Evolutionary conservation across 2,329 filamentous ascomycete species (phyloP), one percentile per base, ranked within the genome.

Genomic region (Hypoxylon sp.): DNA sequence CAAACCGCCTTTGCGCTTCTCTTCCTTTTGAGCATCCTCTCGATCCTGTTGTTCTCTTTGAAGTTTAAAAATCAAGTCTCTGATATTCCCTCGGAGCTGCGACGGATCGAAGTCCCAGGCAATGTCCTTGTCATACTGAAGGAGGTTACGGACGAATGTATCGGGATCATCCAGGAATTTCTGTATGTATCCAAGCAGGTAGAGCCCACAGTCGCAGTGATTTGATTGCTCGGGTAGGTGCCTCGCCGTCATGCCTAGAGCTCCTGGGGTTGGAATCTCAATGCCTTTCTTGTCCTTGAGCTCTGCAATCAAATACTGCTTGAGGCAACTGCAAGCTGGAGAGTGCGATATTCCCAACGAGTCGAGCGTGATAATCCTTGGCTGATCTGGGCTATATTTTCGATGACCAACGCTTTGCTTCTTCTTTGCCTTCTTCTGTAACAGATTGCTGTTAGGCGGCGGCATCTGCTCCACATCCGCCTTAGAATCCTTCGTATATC

Each of bases 151-250:
- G 15, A 92, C 84, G 71, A 97, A 96, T 0, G 77, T 79, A 69
- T 93, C 88, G 0, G 95, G 95, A 65, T 93, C 82, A 57, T 88
- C 85, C 15, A 97, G 85, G 70, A 99, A 97, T 70, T 92, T 89
- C 71, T 93, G 88, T 58, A 97, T 85, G 75, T 98, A 99, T 2
- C 91, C 92, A 3, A 98, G 82, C 2, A 98, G 82, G 73, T 92
- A 99, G 0, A 98, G 82, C 7, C 96, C 96, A 75, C 96, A 99
- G 77, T 99, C 96, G 68, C 88, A 94, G 73, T 87, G 92, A 76
- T 99, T 98, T 53, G 88, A 81, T 78, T 99, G 96, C 67, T 87
- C 82, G 0, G 96, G 95, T 13, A 98, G 91, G 6, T 86, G 84
- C 66, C 88, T 91, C 3, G 92, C 93, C 42, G 89, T 93, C 83